phyloP scores from a whole-genome alignment of 768 basidiomycete genomes.

The Pleurotus tuber-regium region DNA sequence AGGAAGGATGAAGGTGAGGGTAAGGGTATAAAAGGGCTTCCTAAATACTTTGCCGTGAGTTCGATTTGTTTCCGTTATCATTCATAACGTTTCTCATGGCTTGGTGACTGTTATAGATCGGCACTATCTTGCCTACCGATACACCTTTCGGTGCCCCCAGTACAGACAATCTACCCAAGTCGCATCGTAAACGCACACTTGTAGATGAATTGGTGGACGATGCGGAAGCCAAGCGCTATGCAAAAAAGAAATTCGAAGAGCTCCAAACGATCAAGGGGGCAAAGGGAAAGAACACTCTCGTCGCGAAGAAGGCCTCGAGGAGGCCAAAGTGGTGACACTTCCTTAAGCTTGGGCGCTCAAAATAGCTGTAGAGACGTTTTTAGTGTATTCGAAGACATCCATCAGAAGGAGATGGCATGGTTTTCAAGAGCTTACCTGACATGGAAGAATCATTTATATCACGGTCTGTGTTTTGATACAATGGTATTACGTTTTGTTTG shows the following conservation, averaged over 20 bases:
- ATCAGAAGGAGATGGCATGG: background rate
- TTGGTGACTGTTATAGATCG: constrained; percentile 75
- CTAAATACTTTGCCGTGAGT: constrained; percentile 88
- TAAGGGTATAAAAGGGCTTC: constrained; percentile 79
- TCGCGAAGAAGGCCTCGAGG: constrained; percentile 58
- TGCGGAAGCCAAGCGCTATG: constrained; percentile 80
- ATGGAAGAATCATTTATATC: too few species aligned
- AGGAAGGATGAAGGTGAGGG: constrained; percentile 84
- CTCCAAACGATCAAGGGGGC: constrained; percentile 66
- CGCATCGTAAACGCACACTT: constrained; percentile 73
- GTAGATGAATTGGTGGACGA: constrained; percentile 91
- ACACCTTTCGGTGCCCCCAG: constrained; percentile 73
- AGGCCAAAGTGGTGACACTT: constrained; percentile 64
- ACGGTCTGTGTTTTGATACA: too few species aligned
- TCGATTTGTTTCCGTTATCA: constrained; percentile 5
- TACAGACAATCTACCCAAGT: constrained; percentile 67
- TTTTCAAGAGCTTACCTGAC: too few species aligned
- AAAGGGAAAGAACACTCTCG: constrained; percentile 69
- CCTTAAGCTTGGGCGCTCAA: too few species aligned
- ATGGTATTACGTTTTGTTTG: too few species aligned
- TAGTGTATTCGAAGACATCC: too few species aligned
- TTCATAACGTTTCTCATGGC: constrained; percentile 11
- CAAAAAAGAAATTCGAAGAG: constrained; percentile 89
- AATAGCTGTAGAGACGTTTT: too few species aligned
- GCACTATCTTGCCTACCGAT: constrained; percentile 67